Conservation (phyloP, 306 rosid species). For the Pyrus bretschneideri region DNA sequence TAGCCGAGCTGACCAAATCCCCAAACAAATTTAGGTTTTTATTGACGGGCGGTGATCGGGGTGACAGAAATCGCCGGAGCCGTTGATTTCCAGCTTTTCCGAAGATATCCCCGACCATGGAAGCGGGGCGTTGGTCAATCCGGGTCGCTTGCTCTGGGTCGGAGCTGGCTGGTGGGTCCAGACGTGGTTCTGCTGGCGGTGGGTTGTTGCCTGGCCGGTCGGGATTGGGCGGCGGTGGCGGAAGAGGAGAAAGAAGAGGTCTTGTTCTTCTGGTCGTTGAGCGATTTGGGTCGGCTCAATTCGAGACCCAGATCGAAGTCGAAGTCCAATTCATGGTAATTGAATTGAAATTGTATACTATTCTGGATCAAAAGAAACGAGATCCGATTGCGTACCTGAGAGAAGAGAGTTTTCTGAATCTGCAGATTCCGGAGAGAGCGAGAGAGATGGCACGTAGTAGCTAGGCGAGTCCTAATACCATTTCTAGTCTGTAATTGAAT, state of each 20-base stretch:
- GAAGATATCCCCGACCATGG: constrained; percentile 88
- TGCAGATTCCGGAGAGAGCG: too few species aligned
- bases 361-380: neutral
- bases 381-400: constrained; percentile 6
- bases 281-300: constrained; percentile 66
- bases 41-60: constrained; percentile 45
- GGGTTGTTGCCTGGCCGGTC: constrained; percentile 66
- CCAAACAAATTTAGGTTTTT: constrained; percentile 87
- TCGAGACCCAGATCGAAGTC: constrained; percentile 88
- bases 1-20: constrained; percentile 72
- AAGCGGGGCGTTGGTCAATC: constrained; percentile 42
- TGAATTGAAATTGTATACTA: neutral
- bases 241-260: constrained; percentile 25
- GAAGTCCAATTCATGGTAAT: constrained; percentile 44
- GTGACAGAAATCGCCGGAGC: constrained; percentile 29
- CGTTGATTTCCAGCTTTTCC: constrained; percentile 79
- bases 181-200: constrained; percentile 50
- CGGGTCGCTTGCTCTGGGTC: constrained; percentile 26
- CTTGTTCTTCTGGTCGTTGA: constrained; percentile 74
- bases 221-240: constrained; percentile 29
- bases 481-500: too few species aligned
- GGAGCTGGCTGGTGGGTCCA: constrained; percentile 87
- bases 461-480: too few species aligned
- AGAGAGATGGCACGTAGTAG: too few species aligned
- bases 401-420: neutral